Evolutionary conservation across 2,329 filamentous ascomycete genomes (phyloP), one percentile per base, ranked within the genome.

Genomic region (Lecanicillium sp.): DNA sequence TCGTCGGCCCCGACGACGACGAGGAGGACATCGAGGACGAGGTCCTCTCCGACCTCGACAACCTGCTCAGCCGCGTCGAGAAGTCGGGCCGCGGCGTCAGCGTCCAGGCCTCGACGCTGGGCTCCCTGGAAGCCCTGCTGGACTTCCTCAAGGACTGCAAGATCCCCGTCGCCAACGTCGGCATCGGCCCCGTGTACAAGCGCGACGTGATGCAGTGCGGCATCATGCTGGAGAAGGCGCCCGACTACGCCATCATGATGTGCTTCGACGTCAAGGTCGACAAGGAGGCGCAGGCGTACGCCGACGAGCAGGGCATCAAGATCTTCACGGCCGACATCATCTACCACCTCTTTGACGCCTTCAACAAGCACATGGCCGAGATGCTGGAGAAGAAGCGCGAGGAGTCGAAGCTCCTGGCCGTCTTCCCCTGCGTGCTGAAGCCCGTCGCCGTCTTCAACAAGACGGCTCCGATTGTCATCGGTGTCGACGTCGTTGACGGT

Each of bases 201-300:
- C 88, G 93, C 60, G 93, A 98, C 68, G 87, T 98, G 47, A 93
- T 97, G 79, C 90, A 84, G 82, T 78, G 88, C 73, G 90, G 89
- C 62, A 86, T 88, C 57, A 98, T 98, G 93, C 67, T 97, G 61
- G 93, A 98, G 70, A 97, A 96, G 73, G 79, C 84, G 14, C 89
- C 89, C 56, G 90, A 98, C 64, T 94, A 84, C 58, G 93, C 93
- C n/a, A 88, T 97, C 64, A 98, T 98, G 93, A 83, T 98, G 43
- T 97, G 93, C 67, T 98, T 98, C 77, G 94, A 98, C 66, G 93
- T 98, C 70, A 97, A 96, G 74, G 88, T 98, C 14, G 93, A 98
- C 71, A 97, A 95, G 68, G 93, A 98, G 64, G 93, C 93, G 1
- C 83, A 86, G 56, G 77, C 80, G 9, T 95, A 97, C 60, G 93